Evolutionary conservation across 768 basidiomycete species (phyloP).

Genomic region (Termitomyces sp.): DNA sequence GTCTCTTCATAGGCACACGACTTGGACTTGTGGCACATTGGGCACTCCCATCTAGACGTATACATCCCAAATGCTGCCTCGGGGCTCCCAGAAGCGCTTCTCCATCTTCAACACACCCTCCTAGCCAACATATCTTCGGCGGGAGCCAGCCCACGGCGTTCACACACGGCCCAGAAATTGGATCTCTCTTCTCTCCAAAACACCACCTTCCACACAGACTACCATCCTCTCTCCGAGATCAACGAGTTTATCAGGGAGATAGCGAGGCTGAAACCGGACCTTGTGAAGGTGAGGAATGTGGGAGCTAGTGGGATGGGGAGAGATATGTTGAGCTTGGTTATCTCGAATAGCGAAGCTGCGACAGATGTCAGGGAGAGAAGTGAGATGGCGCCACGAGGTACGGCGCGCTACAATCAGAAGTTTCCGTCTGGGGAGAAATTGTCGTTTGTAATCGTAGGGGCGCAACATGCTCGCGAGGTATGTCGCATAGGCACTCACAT

Average conservation of each 20-base stretch:
- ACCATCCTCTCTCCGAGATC: slow-evolving; percentile 55
- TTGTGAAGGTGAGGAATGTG: slow-evolving; percentile 38
- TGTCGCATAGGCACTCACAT: slow-evolving; percentile 11
- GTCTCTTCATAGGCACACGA: slow-evolving; percentile 29
- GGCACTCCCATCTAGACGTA: slow-evolving; percentile 42
- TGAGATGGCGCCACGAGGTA: not conserved
- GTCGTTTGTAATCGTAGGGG: slow-evolving; percentile 16
- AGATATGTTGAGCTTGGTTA: slow-evolving; percentile 49
- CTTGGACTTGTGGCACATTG: slow-evolving; percentile 50
- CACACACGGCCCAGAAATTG: slow-evolving; percentile 21
- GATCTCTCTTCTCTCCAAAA: slow-evolving; percentile 28
- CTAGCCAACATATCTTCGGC: slow-evolving; percentile 12
- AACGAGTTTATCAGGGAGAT: slow-evolving; percentile 48
- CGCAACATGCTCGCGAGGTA: slow-evolving; percentile 75
- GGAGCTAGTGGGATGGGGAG: slow-evolving; percentile 57
- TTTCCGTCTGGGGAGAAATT: not conserved
- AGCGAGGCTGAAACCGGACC: slow-evolving; percentile 39
- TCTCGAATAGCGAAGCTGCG: slow-evolving; percentile 29
- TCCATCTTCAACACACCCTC: slow-evolving; percentile 8
- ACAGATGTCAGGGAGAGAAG: not conserved
- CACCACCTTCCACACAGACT: slow-evolving; percentile 36
- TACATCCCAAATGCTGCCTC: slow-evolving; percentile 20
- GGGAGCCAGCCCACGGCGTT: slow-evolving; percentile 2
- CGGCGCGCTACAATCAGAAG: slow-evolving; percentile 13
- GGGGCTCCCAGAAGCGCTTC: slow-evolving; percentile 12